A percentile compares a stretch with the other conserved stretches of the same genome.
Evolutionary conservation across 768 basidiomycete genomes (phyloP).

Genomic region (Russula olivacea): DNA sequence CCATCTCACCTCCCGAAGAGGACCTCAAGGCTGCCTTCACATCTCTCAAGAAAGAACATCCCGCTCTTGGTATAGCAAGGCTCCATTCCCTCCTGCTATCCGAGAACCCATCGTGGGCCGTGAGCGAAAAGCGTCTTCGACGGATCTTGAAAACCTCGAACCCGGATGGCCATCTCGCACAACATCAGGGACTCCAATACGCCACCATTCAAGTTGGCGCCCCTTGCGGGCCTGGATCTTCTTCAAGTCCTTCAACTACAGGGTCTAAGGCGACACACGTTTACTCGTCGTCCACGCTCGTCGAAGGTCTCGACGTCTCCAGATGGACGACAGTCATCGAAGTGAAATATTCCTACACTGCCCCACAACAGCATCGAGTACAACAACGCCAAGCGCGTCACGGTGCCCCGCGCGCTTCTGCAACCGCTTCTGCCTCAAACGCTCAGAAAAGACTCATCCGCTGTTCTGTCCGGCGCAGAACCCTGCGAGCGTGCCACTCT

Average conservation of each 20-base stretch:
- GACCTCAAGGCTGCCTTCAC: constrained; percentile 53
- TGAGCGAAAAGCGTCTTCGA: constrained; percentile 77
- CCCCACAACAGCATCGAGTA: background rate
- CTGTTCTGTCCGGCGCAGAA: constrained; percentile 73
- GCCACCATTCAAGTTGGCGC: too few species aligned
- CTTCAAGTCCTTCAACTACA: background rate
- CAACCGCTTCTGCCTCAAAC: constrained; percentile 66
- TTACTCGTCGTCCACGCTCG: constrained; percentile 50
- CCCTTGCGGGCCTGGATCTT: too few species aligned
- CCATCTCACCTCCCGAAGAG: constrained; percentile 48
- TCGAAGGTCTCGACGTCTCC: too few species aligned
- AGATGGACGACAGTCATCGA: too few species aligned
- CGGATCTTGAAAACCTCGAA: constrained; percentile 64
- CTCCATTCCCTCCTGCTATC: constrained; percentile 51
- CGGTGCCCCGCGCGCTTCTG: constrained; percentile 68
- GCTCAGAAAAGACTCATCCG: constrained; percentile 59
- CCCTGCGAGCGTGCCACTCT: constrained; percentile 54
- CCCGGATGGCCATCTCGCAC: constrained; percentile 34
- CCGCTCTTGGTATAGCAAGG: constrained; percentile 67
- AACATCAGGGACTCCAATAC: constrained; percentile 6
- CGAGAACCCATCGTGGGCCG: constrained; percentile 60
- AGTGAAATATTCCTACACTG: constrained; percentile 26
- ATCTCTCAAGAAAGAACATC: constrained; percentile 50
- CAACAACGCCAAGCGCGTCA: background rate
- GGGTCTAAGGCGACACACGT: constrained; percentile 19